Base-by-base conservation (phyloP, 768 basidiomycete genomes). In the Crucibulum laeve region DNA sequence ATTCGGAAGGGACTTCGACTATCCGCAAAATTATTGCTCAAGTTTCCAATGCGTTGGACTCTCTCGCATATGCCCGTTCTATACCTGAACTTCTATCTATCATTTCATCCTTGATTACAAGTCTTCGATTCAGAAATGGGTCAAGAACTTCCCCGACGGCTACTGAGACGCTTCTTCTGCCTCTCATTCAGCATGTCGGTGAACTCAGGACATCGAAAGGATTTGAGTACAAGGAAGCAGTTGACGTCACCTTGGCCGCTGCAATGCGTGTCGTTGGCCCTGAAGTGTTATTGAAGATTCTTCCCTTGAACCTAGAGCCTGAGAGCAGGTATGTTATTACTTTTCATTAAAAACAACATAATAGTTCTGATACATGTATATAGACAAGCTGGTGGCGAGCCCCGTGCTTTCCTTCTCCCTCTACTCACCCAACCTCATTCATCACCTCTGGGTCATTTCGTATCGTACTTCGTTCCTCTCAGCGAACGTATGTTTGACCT, bases 401-500 rank as follows among this genome's bases (percentile, higher is more conserved):
- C 94, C 10, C 83, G 90, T 40, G 96, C 94, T 10, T 96, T 87
- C 70, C 74, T 99, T 32, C 76, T 99, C 4, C 93, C 96, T 2
- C 73, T 97, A 43, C 79, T 99, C 40, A 63, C 84, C 10, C 80
- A 89, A 23, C 78, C 84, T 3, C 87, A 97, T 59, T 74, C 84
- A 1, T 87, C 94, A 2, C 84, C 84, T 1, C 70, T 98, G 37
- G 65, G 68, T 1, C 94, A 95, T 67, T 99, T 98, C 56, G 74
- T 90, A 25, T 77, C 79, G 2, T 90, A 89, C 62, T 97, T 98
- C 53, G 87, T 98, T 5, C 95, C 95, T 14, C 66, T 98, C 38
- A 96, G 93, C 38, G 94, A 97, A 62, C 75, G 82, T 14, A 84
- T 98, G 76, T 99, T 98, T 57, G 79, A 91, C 55, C 65, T 90